A percentile compares a stretch with the other conserved stretches of the same genome.
phyloP scores from a whole-genome alignment of 176 grass and related monocot genomes.

The Aegilops sharonensis region DNA sequence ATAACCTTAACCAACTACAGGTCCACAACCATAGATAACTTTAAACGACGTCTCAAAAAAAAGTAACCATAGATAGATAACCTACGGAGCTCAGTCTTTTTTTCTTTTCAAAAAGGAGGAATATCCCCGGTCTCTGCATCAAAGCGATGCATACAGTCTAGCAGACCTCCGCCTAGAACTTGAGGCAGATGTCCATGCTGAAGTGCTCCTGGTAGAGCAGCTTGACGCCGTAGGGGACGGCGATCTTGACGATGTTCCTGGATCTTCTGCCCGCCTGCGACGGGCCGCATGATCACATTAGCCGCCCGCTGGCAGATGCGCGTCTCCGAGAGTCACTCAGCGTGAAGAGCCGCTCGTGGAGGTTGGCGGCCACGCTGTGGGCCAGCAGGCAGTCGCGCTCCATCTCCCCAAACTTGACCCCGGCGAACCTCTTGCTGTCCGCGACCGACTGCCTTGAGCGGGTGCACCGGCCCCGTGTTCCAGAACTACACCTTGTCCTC shows the following conservation, averaged over 20 bases:
- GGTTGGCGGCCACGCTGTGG: conserved; percentile 75
- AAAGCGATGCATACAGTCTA: conserved; percentile 19
- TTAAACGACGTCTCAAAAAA: too few species aligned
- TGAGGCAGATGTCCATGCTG: conserved; percentile 55
- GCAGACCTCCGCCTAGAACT: conserved; percentile 73
- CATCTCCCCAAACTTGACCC: conserved; percentile 90
- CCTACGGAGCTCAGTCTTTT: too few species aligned
- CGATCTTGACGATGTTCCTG: conserved; percentile 59
- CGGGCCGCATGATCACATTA: conserved; percentile 31
- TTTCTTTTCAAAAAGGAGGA: too few species aligned
- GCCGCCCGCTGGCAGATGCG: too few species aligned
- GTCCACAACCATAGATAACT: too few species aligned
- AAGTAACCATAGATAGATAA: too few species aligned
- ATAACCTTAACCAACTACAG: too few species aligned
- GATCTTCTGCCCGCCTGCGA: conserved; percentile 59
- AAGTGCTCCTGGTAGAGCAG: conserved; percentile 90
- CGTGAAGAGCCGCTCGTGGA: conserved; percentile 77
- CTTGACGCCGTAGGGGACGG: conserved; percentile 80
- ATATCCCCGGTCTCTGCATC: too few species aligned
- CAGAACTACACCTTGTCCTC: conserved; percentile 92
- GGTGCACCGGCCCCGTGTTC: conserved; percentile 84
- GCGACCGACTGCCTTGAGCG: conserved; percentile 66
- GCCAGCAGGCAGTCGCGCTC: conserved; percentile 84
- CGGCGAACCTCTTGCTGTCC: conserved; percentile 74
- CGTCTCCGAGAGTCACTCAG: conserved; percentile 16